Evolutionary conservation across 2,329 filamentous ascomycete species (phyloP).

Genomic region (Cytospora piceae): DNA sequence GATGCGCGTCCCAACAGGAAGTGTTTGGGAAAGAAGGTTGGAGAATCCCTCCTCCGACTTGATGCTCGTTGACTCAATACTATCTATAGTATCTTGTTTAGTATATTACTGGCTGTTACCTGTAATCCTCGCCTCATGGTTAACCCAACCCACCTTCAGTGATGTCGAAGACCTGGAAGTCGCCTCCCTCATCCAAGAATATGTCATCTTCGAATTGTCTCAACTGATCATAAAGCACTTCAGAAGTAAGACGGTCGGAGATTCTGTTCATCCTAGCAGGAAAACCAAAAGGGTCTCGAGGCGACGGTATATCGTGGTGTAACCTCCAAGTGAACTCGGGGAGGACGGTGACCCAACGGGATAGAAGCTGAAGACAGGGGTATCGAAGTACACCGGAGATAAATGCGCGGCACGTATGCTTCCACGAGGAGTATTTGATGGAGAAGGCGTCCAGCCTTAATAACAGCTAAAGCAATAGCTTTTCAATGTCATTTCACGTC

Average conservation of each 20-base stretch:
- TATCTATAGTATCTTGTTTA: neutral
- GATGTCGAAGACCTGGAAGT: constrained; percentile 19
- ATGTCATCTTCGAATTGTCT: constrained; percentile 15
- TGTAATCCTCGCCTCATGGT: neutral
- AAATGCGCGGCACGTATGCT: neutral
- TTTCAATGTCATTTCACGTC: neutral
- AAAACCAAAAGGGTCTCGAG: neutral
- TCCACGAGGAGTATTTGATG: neutral
- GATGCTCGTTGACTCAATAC: neutral
- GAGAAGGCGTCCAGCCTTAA: neutral
- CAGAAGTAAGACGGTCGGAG: neutral
- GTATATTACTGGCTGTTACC: neutral
- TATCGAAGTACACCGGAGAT: too few relatives aligned
- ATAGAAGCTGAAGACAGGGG: neutral
- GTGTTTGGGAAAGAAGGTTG: neutral
- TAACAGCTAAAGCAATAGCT: neutral
- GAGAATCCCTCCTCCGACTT: neutral
- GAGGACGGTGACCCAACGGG: neutral
- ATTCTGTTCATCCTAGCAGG: neutral
- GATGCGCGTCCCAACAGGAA: constrained; percentile 13
- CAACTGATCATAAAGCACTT: constrained; percentile 12
- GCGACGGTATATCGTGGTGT: neutral
- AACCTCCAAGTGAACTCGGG: neutral
- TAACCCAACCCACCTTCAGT: constrained; percentile 9
- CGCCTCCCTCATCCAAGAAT: constrained; percentile 11